Base-by-base conservation (phyloP, 1,139 yeast species). In the Pichia norvegensis region DNA sequence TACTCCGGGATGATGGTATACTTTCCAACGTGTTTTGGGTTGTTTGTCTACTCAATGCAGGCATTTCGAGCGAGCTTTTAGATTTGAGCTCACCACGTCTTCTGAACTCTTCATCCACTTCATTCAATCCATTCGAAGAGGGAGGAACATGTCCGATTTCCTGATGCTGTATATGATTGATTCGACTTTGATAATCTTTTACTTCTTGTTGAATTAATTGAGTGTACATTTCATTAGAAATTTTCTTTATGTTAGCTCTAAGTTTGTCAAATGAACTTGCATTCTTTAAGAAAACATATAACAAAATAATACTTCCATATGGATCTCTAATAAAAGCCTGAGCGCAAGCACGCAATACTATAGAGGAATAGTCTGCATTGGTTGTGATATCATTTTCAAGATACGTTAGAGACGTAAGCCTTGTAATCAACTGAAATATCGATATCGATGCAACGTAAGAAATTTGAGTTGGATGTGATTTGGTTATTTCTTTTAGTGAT, bases 401-500 rank as follows among this genome's bases (percentile, higher is more conserved):
- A 49, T 74, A 72, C 1, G 62, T 54, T 22, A 67, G 62, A 8
- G 69, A 57, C 0, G 82, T 69, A 44, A 78, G 67, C 42, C 67
- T 68, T 2, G 60, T 55, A 16, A 85, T 60, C 29, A 85, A 61
- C 52, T 80, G 82, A 22, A 79, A 66, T 19, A 88, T 55, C 3
- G 79, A 60, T 11, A 74, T 69, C 23, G 85, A 72, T 0, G 90
- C 75, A 16, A 73, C 69, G 52, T 83, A 82, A 10, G 88, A 78
- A 21, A 82, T 52, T 36, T 56, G 59, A 9, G 45, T 39, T 0
- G 80, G 81, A 2, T 76, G 73, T 6, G 60, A 57, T 1, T 68
- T 66, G 3, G 48, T 36, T 22, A 55, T 35, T 33, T 53, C 57
- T 31, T 50, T 55, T 19, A 50, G 38, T 1, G 62, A 55, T 7